Conservation (phyloP, 1,284 basidiomycete species). For the Mrakiaceae sp. region DNA sequence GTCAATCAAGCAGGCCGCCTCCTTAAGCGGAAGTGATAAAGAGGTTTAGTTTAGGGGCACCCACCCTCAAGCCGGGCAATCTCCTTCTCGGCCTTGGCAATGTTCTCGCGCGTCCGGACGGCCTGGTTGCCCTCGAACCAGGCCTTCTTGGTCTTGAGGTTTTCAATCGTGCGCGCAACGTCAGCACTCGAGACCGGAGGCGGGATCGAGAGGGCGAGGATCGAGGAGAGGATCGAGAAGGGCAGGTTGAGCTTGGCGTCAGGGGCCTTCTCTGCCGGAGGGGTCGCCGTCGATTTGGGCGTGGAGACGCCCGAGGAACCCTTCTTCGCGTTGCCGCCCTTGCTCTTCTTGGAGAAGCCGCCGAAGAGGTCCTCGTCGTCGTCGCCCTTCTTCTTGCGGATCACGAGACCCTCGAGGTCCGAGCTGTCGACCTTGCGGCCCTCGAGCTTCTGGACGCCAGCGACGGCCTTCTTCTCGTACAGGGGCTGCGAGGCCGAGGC, state of each 20-base stretch:
- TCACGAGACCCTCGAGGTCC: slow-evolving; percentile 52
- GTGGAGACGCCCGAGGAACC: slow-evolving; percentile 25
- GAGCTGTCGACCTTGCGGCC: slow-evolving; percentile 64
- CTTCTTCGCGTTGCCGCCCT: slow-evolving; percentile 40
- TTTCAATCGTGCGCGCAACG: slow-evolving; percentile 71
- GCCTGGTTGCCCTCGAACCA: slow-evolving; percentile 70
- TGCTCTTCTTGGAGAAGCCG: slow-evolving; percentile 56
- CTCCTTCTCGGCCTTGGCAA: slow-evolving; percentile 14
- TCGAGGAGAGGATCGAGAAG: slow-evolving; percentile 71
- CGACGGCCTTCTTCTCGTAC: slow-evolving; percentile 33
- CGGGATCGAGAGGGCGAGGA: slow-evolving; percentile 79
- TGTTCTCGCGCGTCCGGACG: slow-evolving; percentile 35
- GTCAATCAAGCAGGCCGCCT: too few relatives aligned
- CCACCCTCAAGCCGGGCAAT: neutral
- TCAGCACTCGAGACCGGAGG: slow-evolving; percentile 71
- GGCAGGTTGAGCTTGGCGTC: slow-evolving; percentile 60
- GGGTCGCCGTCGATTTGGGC: slow-evolving; percentile 28
- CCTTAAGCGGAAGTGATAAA: neutral
- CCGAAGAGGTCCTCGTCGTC: slow-evolving; percentile 68
- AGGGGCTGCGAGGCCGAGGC: slow-evolving; percentile 21
- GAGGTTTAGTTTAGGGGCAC: neutral
- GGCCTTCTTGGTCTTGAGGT: slow-evolving; percentile 84
- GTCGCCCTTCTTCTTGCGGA: slow-evolving; percentile 85
- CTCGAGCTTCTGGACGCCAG: slow-evolving; percentile 71
- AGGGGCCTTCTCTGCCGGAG: slow-evolving; percentile 23